Percentiles rank a stretch among this genome's conserved stretches.
phyloP scores from a whole-genome alignment of 129 eudicot genomes.

The Pittosporum tobira region DNA sequence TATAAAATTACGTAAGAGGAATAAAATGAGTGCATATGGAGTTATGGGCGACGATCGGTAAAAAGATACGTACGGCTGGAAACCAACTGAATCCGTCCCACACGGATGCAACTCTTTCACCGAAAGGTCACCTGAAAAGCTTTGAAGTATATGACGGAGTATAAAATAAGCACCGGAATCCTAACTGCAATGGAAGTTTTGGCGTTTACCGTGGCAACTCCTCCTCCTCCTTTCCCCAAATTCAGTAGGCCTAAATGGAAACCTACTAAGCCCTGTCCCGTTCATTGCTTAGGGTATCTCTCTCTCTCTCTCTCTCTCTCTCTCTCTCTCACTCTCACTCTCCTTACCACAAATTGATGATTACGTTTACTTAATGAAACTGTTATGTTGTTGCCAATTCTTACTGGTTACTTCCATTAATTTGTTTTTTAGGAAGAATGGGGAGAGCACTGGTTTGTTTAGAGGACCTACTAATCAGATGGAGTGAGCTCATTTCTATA shows the following conservation, averaged over 20 bases:
- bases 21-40: no score
- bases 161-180: no score
- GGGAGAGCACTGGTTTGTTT: slow-evolving; percentile 15
- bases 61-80: no score
- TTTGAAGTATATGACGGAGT: no score
- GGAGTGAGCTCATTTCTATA: slow-evolving; percentile 21
- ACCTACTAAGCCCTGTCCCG: slow-evolving; percentile 8
- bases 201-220: not conserved
- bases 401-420: not conserved
- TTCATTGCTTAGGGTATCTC: slow-evolving; percentile 20
- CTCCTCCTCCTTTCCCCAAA: slow-evolving; percentile 3
- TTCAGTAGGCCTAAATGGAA: slow-evolving; percentile 10
- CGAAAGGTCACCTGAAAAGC: no score
- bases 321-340: no score
- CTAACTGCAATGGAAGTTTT: not conserved
- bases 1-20: no score
- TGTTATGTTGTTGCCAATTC: not conserved
- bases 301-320: no score
- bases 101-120: no score
- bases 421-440: slow-evolving; percentile 18
- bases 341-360: not conserved
- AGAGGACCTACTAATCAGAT: slow-evolving; percentile 10
- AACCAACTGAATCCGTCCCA: no score
- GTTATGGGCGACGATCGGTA: no score
- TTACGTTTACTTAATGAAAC: not conserved